Percentiles rank a stretch among this genome's conserved stretches.
Conservation (phyloP, 495 filamentous ascomycete species). For the Parathielavia hyrcaniae region DNA sequence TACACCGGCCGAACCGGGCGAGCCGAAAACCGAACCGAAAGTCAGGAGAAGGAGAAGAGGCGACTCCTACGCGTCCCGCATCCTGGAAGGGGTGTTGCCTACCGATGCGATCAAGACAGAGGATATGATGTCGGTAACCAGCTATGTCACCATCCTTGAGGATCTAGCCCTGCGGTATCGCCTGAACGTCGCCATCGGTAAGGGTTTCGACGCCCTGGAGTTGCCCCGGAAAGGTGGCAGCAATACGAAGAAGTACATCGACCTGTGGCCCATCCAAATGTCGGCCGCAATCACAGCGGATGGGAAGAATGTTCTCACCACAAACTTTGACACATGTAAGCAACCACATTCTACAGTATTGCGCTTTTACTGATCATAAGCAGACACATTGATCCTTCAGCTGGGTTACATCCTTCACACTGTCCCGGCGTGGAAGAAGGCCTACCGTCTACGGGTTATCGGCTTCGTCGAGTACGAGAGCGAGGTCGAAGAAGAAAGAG, state of each 20-base stretch:
- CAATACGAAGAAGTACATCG: slow-evolving; percentile 71
- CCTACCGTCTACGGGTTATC: slow-evolving; percentile 64
- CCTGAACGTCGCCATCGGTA: slow-evolving; percentile 80
- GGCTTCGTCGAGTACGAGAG: slow-evolving; percentile 89
- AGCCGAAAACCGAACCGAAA: slow-evolving; percentile 18
- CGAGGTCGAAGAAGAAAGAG: slow-evolving; percentile 73
- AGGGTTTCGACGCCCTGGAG: slow-evolving; percentile 72
- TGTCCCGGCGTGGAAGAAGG: slow-evolving; percentile 75
- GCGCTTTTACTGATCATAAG: slow-evolving; percentile 13
- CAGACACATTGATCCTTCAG: slow-evolving; percentile 76
- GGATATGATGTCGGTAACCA: slow-evolving; percentile 56
- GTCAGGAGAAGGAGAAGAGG: slow-evolving; percentile 34
- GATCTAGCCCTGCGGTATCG: slow-evolving; percentile 71
- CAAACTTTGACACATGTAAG: slow-evolving; percentile 81
- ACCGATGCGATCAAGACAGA: slow-evolving; percentile 56
- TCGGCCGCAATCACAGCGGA: slow-evolving; percentile 68
- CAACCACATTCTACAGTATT: neutral
- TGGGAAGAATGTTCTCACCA: slow-evolving; percentile 66
- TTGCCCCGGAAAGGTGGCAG: slow-evolving; percentile 52
- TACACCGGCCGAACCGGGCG: slow-evolving; percentile 19
- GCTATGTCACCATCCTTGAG: slow-evolving; percentile 78
- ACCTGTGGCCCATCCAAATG: slow-evolving; percentile 83
- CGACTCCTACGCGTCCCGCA: slow-evolving; percentile 41
- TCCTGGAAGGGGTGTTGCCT: slow-evolving; percentile 49
- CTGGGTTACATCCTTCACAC: slow-evolving; percentile 79